Conservation (phyloP, 179 eudicot species). For the Silene noctiflora region DNA sequence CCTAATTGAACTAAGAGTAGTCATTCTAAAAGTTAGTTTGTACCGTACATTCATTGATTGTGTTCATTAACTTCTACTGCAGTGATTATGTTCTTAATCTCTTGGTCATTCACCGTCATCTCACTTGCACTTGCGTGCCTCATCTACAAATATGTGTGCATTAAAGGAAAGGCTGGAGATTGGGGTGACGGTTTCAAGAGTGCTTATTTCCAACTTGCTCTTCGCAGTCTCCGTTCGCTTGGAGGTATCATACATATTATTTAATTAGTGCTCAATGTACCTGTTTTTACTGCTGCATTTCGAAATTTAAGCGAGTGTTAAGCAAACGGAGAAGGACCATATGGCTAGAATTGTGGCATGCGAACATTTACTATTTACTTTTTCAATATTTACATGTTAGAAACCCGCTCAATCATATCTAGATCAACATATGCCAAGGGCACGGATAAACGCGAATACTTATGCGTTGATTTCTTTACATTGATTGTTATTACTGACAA, state of each 20-base stretch:
- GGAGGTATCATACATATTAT: constrained; percentile 61
- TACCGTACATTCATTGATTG: background rate
- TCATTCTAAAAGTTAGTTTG: background rate
- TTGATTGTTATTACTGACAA: background rate
- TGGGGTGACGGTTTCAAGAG: constrained; percentile 99
- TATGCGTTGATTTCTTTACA: constrained; percentile 1
- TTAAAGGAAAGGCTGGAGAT: constrained; percentile 98
- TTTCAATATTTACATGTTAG: background rate
- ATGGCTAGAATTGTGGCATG: background rate
- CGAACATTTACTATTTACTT: background rate
- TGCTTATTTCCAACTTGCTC: constrained; percentile 98
- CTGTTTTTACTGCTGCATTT: background rate
- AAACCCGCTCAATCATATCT: background rate
- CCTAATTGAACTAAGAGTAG: background rate
- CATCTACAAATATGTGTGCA: constrained; percentile 87
- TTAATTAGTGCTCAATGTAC: background rate
- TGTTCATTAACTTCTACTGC: constrained; percentile 37
- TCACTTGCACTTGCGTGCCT: constrained; percentile 93
- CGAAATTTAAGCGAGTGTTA: background rate
- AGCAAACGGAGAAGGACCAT: background rate
- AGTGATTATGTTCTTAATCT: constrained; percentile 97
- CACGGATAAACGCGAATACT: background rate
- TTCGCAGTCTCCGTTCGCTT: constrained; percentile 92
- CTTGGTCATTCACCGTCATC: constrained; percentile 92
- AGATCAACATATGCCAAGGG: background rate